Conservation (phyloP, 345 rosid species). For the Salix purpurea region DNA sequence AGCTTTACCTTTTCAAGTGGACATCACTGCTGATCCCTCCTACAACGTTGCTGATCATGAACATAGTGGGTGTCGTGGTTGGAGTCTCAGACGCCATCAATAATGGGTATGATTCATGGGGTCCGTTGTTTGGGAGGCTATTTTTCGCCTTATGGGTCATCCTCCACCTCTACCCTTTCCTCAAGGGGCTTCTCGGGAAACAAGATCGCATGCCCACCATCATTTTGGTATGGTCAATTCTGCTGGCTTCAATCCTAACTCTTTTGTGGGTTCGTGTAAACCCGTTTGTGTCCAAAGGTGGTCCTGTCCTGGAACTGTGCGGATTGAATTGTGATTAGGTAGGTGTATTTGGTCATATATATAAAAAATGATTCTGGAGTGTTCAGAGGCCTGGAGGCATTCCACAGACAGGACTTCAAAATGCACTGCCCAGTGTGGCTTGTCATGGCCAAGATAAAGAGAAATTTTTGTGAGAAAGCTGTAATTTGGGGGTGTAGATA, state of each 20-base stretch:
- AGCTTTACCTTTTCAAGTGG: slow-evolving; percentile 97
- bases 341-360: background rate
- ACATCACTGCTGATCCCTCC: slow-evolving; percentile 88
- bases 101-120: slow-evolving; percentile 98
- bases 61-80: slow-evolving; percentile 76
- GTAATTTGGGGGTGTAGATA: slow-evolving; percentile 31
- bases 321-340: slow-evolving; percentile 85
- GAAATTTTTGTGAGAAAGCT: slow-evolving; percentile 14
- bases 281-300: slow-evolving; percentile 79
- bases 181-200: slow-evolving; percentile 91
- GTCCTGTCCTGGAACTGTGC: slow-evolving; percentile 83
- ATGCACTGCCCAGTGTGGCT: background rate
- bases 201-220: slow-evolving; percentile 97
- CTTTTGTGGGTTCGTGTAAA: slow-evolving; percentile 91
- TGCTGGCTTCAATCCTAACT: slow-evolving; percentile 87
- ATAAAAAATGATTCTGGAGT: background rate
- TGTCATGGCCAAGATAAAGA: slow-evolving; percentile 5
- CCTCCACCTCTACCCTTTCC: slow-evolving; percentile 92
- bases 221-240: slow-evolving; percentile 89
- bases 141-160: slow-evolving; percentile 95
- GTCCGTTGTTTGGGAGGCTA: slow-evolving; percentile 89
- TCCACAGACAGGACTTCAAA: background rate
- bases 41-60: slow-evolving; percentile 75
- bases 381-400: background rate
- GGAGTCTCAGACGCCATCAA: slow-evolving; percentile 97